phyloP scores from a whole-genome alignment of 116 monocot genomes.

The Posidonia oceanica region DNA sequence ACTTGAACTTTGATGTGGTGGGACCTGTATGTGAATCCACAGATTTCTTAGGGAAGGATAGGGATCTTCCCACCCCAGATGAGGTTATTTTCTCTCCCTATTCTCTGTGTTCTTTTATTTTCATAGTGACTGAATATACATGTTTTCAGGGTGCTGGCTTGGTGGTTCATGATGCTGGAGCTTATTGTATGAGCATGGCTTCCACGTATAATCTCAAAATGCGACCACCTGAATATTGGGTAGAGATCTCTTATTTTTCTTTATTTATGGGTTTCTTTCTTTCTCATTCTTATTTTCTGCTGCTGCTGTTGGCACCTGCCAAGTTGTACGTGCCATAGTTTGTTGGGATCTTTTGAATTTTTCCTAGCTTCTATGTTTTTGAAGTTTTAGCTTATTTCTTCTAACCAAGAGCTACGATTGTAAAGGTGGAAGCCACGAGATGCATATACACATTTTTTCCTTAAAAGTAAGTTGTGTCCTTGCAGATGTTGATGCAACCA shows the following conservation, averaged over 20 bases:
- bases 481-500: too few species aligned
- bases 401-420: too few species aligned
- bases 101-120: background rate
- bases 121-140: background rate
- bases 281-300: background rate
- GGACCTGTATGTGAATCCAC: conserved; percentile 99
- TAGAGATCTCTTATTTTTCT: conserved; percentile 9
- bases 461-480: too few species aligned
- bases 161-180: conserved; percentile 99
- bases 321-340: background rate
- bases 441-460: too few species aligned
- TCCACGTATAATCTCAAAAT: conserved; percentile 95
- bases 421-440: too few species aligned
- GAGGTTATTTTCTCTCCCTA: conserved; percentile 39
- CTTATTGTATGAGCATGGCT: conserved; percentile 99
- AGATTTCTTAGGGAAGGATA: conserved; percentile 95
- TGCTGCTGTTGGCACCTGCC: background rate
- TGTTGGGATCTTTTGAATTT: too few species aligned
- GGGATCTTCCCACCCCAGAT: conserved; percentile 86
- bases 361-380: too few species aligned
- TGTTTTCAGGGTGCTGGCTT: conserved; percentile 69
- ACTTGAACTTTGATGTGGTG: conserved; percentile 86
- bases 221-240: conserved; percentile 99
- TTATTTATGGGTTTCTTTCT: background rate
- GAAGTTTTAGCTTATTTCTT: too few species aligned